phyloP scores from a whole-genome alignment of 192 early-diverging fungal species.

The Radiomyces spectabilis region DNA sequence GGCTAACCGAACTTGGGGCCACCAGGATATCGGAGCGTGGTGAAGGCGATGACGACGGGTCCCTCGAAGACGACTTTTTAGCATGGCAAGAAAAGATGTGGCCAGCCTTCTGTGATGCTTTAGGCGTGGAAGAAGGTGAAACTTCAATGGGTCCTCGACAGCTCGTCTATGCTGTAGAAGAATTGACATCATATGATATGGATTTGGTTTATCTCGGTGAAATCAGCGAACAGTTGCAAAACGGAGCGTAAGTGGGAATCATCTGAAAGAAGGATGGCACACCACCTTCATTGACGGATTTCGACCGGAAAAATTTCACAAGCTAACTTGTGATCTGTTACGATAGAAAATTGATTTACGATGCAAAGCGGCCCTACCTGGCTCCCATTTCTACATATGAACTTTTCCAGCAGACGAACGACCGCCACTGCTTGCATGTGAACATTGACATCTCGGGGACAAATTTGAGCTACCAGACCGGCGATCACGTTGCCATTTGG shows the following conservation, averaged over 20 bases:
- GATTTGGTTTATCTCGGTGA: constrained; percentile 45
- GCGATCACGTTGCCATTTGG: constrained; percentile 94
- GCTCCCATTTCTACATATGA: constrained; percentile 62
- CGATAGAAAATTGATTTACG: constrained; percentile 50
- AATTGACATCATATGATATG: constrained; percentile 22
- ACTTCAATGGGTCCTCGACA: constrained; percentile 8
- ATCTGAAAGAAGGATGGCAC: too few relatives aligned
- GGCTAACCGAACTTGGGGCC: constrained; percentile 70
- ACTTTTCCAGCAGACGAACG: constrained; percentile 52
- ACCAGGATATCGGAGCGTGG: constrained; percentile 69
- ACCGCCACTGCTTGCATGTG: constrained; percentile 86
- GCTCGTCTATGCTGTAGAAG: constrained; percentile 42
- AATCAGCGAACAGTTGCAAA: constrained; percentile 29
- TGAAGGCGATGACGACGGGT: constrained; percentile 96
- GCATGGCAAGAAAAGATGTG: constrained; percentile 89
- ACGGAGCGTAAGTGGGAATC: background rate
- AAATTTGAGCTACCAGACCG: constrained; percentile 80
- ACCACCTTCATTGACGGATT: too few relatives aligned
- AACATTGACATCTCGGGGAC: constrained; percentile 86
- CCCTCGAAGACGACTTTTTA: constrained; percentile 93
- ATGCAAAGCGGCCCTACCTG: constrained; percentile 82
- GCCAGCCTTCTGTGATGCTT: constrained; percentile 62
- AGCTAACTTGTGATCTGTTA: too few relatives aligned
- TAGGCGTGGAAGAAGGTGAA: constrained; percentile 57
- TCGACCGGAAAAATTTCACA: too few relatives aligned